These are phyloP conservation scores for Byssoonygena ceratinophila DNA, from an alignment of 2,329 filamentous ascomycete species.

Conservation along the genomic window DNA sequence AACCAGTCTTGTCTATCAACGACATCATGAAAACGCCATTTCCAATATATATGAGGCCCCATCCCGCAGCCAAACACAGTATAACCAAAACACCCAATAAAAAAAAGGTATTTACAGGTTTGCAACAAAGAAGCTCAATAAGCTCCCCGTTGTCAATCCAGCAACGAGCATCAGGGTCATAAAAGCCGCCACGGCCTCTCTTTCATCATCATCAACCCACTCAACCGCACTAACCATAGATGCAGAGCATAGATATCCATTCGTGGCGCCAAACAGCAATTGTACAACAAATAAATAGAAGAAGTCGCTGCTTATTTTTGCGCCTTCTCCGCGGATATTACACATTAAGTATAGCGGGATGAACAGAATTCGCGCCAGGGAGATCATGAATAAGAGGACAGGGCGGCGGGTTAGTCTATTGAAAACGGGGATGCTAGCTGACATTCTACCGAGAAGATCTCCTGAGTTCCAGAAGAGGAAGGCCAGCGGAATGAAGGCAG, in stretches of 20 bases:
- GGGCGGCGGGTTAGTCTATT: slow-evolving; percentile 51
- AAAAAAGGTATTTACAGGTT: not conserved
- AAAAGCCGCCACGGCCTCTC: slow-evolving; percentile 81
- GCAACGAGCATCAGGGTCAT: slow-evolving; percentile 86
- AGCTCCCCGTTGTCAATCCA: slow-evolving; percentile 72
- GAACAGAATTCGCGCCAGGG: slow-evolving; percentile 57
- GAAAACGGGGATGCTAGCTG: slow-evolving; percentile 50
- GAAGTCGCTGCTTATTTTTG: slow-evolving; percentile 63
- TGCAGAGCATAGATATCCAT: slow-evolving; percentile 74
- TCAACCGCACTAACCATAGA: slow-evolving; percentile 85
- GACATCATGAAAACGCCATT: not conserved
- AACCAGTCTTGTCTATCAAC: not conserved
- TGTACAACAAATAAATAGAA: slow-evolving; percentile 85
- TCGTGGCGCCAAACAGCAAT: slow-evolving; percentile 69
- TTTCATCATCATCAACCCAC: slow-evolving; percentile 71
- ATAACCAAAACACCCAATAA: not conserved
- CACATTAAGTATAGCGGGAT: slow-evolving; percentile 82
- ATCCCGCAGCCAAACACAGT: no score
- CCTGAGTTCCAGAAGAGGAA: slow-evolving; percentile 93
- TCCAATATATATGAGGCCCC: not conserved
- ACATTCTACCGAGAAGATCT: slow-evolving; percentile 66
- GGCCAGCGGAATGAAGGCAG: slow-evolving; percentile 75
- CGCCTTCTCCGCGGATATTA: slow-evolving; percentile 70
- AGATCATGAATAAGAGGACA: slow-evolving; percentile 54
- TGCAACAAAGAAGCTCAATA: slow-evolving; percentile 68